Percentiles rank a stretch among this genome's conserved stretches.
Evolutionary conservation across 202 grass and related monocot genomes (phyloP).

Genomic region (Elaeis oleifera): DNA sequence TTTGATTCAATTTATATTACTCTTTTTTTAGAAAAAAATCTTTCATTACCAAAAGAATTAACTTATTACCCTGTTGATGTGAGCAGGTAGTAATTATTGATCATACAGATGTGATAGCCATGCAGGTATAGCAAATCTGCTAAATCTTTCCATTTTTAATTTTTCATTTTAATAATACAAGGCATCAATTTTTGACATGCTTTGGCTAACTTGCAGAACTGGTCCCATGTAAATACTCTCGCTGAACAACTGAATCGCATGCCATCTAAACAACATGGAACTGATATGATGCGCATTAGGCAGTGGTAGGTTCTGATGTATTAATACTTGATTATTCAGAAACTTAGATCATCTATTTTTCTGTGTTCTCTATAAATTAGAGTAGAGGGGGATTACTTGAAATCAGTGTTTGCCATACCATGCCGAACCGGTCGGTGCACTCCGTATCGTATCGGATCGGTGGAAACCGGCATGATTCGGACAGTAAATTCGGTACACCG

Average conservation of each 20-base stretch:
- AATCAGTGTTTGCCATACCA: too few species aligned
- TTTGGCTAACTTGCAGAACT: constrained; percentile 50
- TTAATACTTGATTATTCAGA: too few species aligned
- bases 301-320: constrained; percentile 43
- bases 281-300: constrained; percentile 90
- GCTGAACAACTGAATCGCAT: constrained; percentile 73
- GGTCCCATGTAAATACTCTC: constrained; percentile 70
- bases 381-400: too few species aligned
- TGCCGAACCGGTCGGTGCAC: too few species aligned
- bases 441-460: too few species aligned
- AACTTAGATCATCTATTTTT: too few species aligned
- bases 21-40: not conserved
- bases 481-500: too few species aligned
- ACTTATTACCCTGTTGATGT: constrained; percentile 11
- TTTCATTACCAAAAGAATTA: not conserved
- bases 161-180: too few species aligned
- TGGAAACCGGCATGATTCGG: too few species aligned
- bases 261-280: constrained; percentile 77
- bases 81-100: constrained; percentile 72
- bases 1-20: too few species aligned
- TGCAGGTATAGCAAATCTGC: constrained; percentile 49
- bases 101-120: constrained; percentile 81
- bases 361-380: too few species aligned
- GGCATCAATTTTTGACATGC: constrained; percentile 8
- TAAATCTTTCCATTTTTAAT: constrained; percentile 14